Base-by-base conservation (phyloP, 805 yeast genomes). In the Lachancea lanzarotensis region DNA sequence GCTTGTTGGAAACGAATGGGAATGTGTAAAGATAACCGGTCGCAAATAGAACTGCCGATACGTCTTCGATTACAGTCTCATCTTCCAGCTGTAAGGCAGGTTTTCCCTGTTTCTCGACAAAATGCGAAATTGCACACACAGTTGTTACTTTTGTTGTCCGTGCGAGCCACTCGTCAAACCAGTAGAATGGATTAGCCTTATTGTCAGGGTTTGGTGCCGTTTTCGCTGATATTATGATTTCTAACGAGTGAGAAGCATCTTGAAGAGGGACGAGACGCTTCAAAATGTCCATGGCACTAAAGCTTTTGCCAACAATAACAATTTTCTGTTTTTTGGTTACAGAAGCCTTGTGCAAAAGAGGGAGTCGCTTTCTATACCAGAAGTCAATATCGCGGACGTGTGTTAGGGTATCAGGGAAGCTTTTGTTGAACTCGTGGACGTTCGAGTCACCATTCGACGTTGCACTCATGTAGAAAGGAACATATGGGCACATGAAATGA, bases 221-320 rank as follows among this genome's bases (percentile, higher is more conserved):
- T 52, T 79, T 82, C 38, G 95, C 69, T 35, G 84, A 77, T 51
- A 86, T 66, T 50, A 82, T 81, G 48, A 84, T 71, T 38, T 52
- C 53, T 15, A 49, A 31, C 9, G 32, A 27, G 17, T 31, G 46
- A 50, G 43, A 62, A 6, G 38, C 22, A 40, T 43, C 57, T 48
- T 45, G 52, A 40, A 47, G 53, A 42, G 63, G 63, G 11, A 60
- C 45, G 1, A 71, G 52, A 45, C 72, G 70, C 52, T 72, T 75
- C 27, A 72, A 49, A 2, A 73, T 54, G 48, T 70, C 72, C 44
- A 65, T 63, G 10, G 72, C 61, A 52, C 71, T 65, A 36, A 70
- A 62, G 42, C 62, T 53, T 25, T 71, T 69, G 1, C 76, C 76
- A 35, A 72, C 56, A 10, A 70, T 58, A 48, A 72, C 55, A 2